Base-by-base conservation (phyloP, 805 yeast species). In the Teunomyces panamensis region DNA sequence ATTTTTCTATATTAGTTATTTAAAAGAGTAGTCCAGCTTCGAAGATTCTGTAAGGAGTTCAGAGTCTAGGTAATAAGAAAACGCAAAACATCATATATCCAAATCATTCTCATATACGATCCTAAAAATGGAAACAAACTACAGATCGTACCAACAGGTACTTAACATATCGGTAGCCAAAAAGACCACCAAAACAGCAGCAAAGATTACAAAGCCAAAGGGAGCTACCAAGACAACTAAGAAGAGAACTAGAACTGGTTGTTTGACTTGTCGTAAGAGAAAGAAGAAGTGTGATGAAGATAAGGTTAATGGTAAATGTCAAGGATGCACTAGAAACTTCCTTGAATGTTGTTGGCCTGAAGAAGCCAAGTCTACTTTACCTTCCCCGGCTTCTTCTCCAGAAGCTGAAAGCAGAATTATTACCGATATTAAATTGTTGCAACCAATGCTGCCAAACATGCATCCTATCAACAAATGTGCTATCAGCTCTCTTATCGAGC, bases 201-300 rank as follows among this genome's bases (percentile, higher is more conserved):
- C 41, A 17, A 48, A 48, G 24, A 52, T 53, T 10, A 32, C 48
- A 26, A 53, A 56, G 44, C 56, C 53, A 8, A 52, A 50, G 39
- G 43, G 34, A 20, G 48, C 47, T 11, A 42, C 53, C 34, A 41
- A 26, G 30, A 34, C 47, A 2, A 43, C 49, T 13, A 52, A 53
- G 39, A 54, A 59, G 52, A 60, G 80, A 56, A 73, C 77, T 5
- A 71, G 76, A 50, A 74, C 80, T 3, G 81, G 81, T 3, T 81
- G 86, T 56, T 68, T 81, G 51, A 81, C 83, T 42, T 83, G 89
- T 60, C 72, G 87, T 45, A 74, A 77, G 51, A 74, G 86, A 56
- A 83, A 83, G 65, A 75, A 83, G 67, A 82, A 82, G 67, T 82
- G 87, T 63, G 85, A 81, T 56, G 80, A 79, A 52, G 63, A 64